These are phyloP conservation scores for Daldinia grandis DNA, from an alignment of 495 filamentous ascomycete genomes.

Conservation along the genomic window DNA sequence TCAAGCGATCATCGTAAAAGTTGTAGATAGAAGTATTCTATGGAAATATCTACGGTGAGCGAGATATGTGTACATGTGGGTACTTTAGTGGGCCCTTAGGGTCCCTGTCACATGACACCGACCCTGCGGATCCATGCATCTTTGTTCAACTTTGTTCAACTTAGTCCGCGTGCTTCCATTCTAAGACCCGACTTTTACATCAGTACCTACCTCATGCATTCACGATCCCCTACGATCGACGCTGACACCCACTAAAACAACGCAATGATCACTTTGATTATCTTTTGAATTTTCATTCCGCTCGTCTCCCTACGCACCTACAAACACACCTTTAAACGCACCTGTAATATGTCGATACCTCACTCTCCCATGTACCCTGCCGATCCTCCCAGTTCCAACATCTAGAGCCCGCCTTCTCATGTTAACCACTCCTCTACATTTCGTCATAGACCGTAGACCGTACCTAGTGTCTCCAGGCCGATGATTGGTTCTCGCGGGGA, in stretches of 20 bases:
- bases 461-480: neutral
- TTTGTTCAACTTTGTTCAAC: slow-evolving; percentile 26
- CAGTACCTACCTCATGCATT: slow-evolving; percentile 1
- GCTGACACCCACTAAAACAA: neutral
- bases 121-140: slow-evolving; percentile 30
- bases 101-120: no score
- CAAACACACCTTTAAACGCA: slow-evolving; percentile 10
- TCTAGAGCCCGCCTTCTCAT: neutral
- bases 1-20: no score
- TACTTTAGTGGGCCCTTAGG: no score
- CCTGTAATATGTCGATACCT: slow-evolving; percentile 9
- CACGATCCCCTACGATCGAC: neutral
- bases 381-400: slow-evolving; percentile 11
- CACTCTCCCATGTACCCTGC: neutral
- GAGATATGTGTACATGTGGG: no score
- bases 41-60: no score
- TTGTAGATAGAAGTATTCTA: no score
- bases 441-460: slow-evolving; percentile 2
- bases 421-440: neutral
- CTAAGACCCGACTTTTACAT: neutral
- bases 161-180: slow-evolving; percentile 29
- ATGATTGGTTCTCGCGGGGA: slow-evolving; percentile 19
- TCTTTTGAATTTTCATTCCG: slow-evolving; percentile 5
- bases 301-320: slow-evolving; percentile 6
- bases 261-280: slow-evolving; percentile 5